Base-by-base conservation (phyloP, 805 yeast genomes). In the Wickerhamiella kurtzmanii region DNA sequence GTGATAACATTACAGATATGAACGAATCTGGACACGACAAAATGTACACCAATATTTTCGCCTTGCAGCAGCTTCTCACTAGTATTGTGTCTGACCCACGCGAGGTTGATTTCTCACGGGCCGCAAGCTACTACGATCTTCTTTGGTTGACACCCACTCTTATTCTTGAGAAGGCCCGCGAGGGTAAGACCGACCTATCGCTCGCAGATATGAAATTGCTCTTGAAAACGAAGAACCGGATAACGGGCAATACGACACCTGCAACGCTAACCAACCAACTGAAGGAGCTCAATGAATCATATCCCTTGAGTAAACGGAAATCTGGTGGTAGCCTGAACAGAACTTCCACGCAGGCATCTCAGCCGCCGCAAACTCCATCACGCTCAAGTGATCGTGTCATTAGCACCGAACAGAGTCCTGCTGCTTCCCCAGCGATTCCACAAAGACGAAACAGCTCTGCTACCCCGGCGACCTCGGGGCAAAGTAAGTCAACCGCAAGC, bases 31-130 rank as follows among this genome's bases (percentile, higher is more conserved):
- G 89, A 32, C 68, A 80, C 47, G 72, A 74, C 53, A 72, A 75
- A 53, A 64, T 82, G 50, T 64, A 75, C 49, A 66, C 76, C 53
- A 81, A 81, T 58, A 75, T 82, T 18, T 68, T 76, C 45, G 77
- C 81, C 0, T 62, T 81, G 39, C 86, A 79, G 62, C 88, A 81
- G 59, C 74, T 78, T 73, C 68, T 82, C 47, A 70, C 82, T 49
- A 76, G 74, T 49, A 69, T 80, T 32, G 70, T 75, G 58, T 58
- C 61, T 20, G 67, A 69, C 49, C 77, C 80, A 0, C 72, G 71
- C 36, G 66, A 66, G 17, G 76, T 79, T 13, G 73, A 76, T 50
- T 79, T 80, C 56, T 59, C 69, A 20, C 62, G 68, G 22, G 70
- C 82, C 1, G 64, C 78, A 3, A 58, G 65, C 15, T 82, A 76